Evolutionary conservation across 305 asterid genomes (phyloP).

Genomic region (Fraxinus baroniana): DNA sequence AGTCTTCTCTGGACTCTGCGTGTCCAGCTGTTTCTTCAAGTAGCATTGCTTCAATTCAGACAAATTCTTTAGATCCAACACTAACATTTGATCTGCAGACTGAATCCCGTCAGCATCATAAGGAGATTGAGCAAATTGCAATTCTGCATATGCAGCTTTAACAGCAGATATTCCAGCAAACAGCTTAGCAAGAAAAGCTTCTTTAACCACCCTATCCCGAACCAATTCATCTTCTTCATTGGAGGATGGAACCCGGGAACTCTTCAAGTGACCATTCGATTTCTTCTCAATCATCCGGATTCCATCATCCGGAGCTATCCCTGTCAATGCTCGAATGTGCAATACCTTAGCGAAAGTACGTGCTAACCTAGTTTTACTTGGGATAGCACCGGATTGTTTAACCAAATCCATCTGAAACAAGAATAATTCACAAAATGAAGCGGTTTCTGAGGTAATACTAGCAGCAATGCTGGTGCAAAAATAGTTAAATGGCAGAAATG

Average conservation of each 20-base stretch:
- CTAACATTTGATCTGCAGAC: conserved; percentile 51
- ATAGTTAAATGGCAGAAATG: background rate
- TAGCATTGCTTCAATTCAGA: conserved; percentile 52
- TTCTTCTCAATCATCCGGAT: conserved; percentile 8
- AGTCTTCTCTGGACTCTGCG: conserved; percentile 41
- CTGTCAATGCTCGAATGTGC: conserved; percentile 38
- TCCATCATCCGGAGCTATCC: conserved; percentile 34
- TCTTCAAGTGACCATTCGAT: conserved; percentile 12
- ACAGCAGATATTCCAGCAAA: conserved; percentile 52
- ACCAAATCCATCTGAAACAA: conserved; percentile 45
- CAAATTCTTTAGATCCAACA: conserved; percentile 49
- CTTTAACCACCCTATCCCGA: conserved; percentile 26
- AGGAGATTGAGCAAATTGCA: conserved; percentile 64
- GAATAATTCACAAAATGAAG: background rate
- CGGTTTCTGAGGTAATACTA: background rate
- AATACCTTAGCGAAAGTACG: conserved; percentile 53
- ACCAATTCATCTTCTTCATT: conserved; percentile 37
- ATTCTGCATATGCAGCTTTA: conserved; percentile 62
- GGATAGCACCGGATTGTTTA: conserved; percentile 32
- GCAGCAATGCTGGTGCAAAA: conserved; percentile 3
- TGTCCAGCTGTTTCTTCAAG: conserved; percentile 46
- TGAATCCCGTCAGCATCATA: conserved; percentile 67
- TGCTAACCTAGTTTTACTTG: conserved; percentile 40
- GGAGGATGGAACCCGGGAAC: background rate
- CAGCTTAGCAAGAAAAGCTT: conserved; percentile 56